Evolutionary conservation across 495 filamentous ascomycete species (phyloP).

Genomic region (Neurospora pannonica): DNA sequence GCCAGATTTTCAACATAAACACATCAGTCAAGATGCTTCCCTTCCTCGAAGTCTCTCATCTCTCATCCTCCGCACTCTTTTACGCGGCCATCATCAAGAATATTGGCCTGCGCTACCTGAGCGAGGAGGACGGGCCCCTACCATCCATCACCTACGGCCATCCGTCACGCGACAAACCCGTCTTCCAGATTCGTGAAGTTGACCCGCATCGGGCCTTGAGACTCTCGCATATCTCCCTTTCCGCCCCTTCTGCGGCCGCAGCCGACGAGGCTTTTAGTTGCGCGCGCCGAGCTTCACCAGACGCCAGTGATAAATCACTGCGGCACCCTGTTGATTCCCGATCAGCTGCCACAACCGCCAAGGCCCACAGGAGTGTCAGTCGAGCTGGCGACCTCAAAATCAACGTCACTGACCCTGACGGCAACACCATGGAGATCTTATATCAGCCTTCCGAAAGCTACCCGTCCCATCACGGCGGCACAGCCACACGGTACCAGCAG

Average conservation of each 20-base stretch:
- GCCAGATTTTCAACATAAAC: not conserved
- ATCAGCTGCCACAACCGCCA: conserved; percentile 10
- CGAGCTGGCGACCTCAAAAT: conserved; percentile 24
- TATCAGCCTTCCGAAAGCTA: conserved; percentile 25
- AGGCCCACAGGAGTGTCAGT: conserved; percentile 7
- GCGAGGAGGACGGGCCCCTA: conserved; percentile 25
- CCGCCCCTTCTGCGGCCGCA: conserved; percentile 28
- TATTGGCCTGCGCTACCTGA: conserved; percentile 62
- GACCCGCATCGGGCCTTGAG: conserved; percentile 15
- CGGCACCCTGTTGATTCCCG: conserved; percentile 12
- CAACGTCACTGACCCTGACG: conserved; percentile 38
- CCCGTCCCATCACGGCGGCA: conserved; percentile 22
- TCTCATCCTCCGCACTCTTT: conserved; percentile 70
- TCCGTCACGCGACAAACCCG: conserved; percentile 10
- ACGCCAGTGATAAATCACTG: conserved; percentile 7
- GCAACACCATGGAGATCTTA: conserved; percentile 42
- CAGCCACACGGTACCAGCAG: conserved; percentile 22
- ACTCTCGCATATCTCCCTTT: conserved; percentile 31
- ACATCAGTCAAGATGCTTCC: conserved; percentile 26
- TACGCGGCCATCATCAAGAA: conserved; percentile 68
- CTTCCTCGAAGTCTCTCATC: conserved; percentile 55
- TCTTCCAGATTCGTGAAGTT: conserved; percentile 34
- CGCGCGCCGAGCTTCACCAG: conserved; percentile 32
- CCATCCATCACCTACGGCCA: conserved; percentile 24
- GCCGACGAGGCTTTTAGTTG: conserved; percentile 35